phyloP scores from a whole-genome alignment of 1,284 basidiomycete species.

The Spongispora temasekensis region DNA sequence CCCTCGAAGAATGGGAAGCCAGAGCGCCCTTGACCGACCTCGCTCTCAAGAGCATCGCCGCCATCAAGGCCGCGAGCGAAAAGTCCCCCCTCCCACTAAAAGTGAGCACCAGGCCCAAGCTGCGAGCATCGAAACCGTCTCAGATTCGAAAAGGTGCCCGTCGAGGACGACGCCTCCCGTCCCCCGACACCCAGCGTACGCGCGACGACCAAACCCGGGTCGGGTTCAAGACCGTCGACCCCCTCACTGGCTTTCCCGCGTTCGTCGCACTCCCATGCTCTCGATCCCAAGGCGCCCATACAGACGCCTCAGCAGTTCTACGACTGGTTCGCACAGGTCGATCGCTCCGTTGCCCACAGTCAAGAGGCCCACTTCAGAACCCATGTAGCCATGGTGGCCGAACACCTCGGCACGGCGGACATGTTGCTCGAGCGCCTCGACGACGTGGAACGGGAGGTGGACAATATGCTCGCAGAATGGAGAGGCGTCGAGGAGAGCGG shows the following conservation, averaged over 20 bases:
- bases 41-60: conserved; percentile 66
- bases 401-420: conserved; percentile 77
- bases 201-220: conserved; percentile 32
- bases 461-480: conserved; percentile 81
- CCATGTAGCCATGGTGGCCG: conserved; percentile 73
- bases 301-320: conserved; percentile 91
- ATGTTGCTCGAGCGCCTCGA: conserved; percentile 67
- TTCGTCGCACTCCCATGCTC: conserved; percentile 44
- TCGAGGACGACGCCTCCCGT: conserved; percentile 42
- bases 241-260: conserved; percentile 31
- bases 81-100: conserved; percentile 67
- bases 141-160: conserved; percentile 35
- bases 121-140: conserved; percentile 10
- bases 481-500: conserved; percentile 86
- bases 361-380: conserved; percentile 89
- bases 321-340: conserved; percentile 89
- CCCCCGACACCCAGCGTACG: conserved; percentile 45
- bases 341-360: conserved; percentile 84
- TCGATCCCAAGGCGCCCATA: conserved; percentile 73
- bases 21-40: conserved; percentile 74
- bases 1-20: conserved; percentile 87
- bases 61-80: conserved; percentile 65
- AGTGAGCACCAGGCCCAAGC: conserved; percentile 50
- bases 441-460: conserved; percentile 72
- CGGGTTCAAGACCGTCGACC: conserved; percentile 38